A percentile compares a stretch with the other conserved stretches of the same genome.
These are phyloP conservation scores for Scorias spongiosa DNA, from an alignment of 2,329 filamentous ascomycete genomes.

Conservation along the genomic window DNA sequence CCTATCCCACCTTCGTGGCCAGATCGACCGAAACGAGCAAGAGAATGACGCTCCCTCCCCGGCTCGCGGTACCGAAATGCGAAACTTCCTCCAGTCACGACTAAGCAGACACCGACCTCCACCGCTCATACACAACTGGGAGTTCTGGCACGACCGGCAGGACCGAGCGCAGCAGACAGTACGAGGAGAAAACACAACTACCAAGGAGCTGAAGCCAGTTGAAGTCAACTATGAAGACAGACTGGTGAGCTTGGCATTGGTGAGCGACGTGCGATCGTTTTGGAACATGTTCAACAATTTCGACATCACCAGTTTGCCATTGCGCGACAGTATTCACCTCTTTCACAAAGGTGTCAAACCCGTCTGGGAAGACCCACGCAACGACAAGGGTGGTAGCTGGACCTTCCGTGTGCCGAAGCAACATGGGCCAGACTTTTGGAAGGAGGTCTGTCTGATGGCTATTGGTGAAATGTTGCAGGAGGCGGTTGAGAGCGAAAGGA, in stretches of 20 bases:
- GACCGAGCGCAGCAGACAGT: conserved; percentile 15
- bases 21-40: not conserved
- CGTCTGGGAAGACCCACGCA: conserved; percentile 75
- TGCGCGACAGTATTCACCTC: conserved; percentile 56
- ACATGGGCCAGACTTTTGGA: conserved; percentile 60
- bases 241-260: conserved; percentile 30
- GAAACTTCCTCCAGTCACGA: conserved; percentile 21
- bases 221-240: conserved; percentile 27
- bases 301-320: conserved; percentile 54
- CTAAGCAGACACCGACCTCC: conserved; percentile 30
- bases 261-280: conserved; percentile 33
- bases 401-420: conserved; percentile 78
- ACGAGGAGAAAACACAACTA: not conserved
- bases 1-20: no score
- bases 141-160: conserved; percentile 37
- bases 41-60: conserved; percentile 39
- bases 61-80: conserved; percentile 65
- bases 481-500: conserved; percentile 44
- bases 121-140: conserved; percentile 36
- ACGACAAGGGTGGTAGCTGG: conserved; percentile 75
- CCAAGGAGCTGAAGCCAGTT: not conserved
- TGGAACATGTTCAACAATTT: conserved; percentile 52
- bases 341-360: conserved; percentile 72
- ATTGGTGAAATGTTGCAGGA: conserved; percentile 69
- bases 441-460: conserved; percentile 63